These are phyloP conservation scores for Xanthoconium purpureum DNA, from an alignment of 768 basidiomycete genomes.

Conservation along the genomic window DNA sequence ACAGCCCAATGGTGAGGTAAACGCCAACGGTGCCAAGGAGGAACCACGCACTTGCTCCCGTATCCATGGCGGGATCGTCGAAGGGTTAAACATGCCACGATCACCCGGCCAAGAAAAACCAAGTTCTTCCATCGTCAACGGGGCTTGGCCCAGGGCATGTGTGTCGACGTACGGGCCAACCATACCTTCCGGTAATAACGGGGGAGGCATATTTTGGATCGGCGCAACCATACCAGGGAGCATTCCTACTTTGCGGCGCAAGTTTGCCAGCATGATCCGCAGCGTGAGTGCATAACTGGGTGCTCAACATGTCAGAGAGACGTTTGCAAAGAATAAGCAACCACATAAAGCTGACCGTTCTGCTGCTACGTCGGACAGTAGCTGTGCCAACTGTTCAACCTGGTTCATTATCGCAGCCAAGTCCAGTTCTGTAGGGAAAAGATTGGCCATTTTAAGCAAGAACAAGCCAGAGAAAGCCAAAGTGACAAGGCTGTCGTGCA, in stretches of 20 bases:
- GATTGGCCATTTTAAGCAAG: constrained; percentile 89
- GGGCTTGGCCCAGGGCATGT: constrained; percentile 48
- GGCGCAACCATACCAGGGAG: constrained; percentile 46
- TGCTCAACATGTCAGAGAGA: constrained; percentile 11
- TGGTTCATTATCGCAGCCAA: constrained; percentile 71
- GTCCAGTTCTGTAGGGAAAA: constrained; percentile 86
- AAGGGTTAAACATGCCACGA: constrained; percentile 67
- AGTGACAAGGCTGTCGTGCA: constrained; percentile 89
- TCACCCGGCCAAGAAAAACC: constrained; percentile 72
- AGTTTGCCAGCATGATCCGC: constrained; percentile 89
- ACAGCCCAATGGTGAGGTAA: neutral
- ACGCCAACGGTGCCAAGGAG: neutral
- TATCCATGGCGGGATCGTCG: constrained; percentile 85
- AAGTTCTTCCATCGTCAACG: constrained; percentile 83
- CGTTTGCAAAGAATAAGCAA: neutral
- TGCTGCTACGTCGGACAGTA: constrained; percentile 90
- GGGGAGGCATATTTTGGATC: constrained; percentile 49
- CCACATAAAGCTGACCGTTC: constrained; percentile 56
- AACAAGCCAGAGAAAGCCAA: constrained; percentile 90
- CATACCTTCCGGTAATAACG: constrained; percentile 55
- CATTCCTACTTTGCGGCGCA: constrained; percentile 83
- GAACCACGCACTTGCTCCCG: constrained; percentile 72
- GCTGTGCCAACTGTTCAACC: constrained; percentile 86
- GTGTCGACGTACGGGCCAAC: constrained; percentile 54
- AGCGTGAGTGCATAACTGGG: constrained; percentile 82